Evolutionary conservation across 2,329 filamentous ascomycete genomes (phyloP).

Genomic region (Fusarium sp.): DNA sequence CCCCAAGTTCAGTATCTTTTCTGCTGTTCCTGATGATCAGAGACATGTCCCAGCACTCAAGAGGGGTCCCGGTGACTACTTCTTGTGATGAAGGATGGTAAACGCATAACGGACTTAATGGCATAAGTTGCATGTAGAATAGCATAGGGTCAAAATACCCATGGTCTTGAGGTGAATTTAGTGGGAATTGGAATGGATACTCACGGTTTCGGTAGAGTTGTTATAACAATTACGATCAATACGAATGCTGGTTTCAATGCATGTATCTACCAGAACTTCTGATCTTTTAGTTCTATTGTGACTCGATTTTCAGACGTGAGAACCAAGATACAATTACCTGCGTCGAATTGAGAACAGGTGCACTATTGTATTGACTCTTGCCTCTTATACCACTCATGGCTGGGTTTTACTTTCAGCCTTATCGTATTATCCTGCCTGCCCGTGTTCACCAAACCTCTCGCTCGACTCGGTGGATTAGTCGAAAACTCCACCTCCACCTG

Average conservation of each 20-base stretch:
- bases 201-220: slow-evolving; percentile 43
- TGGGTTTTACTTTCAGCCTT: not conserved
- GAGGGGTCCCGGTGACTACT: slow-evolving; percentile 76
- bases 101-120: slow-evolving; percentile 43
- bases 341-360: not conserved
- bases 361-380: not conserved
- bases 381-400: not conserved
- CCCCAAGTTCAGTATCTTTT: slow-evolving; percentile 93
- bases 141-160: slow-evolving; percentile 58
- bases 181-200: slow-evolving; percentile 41
- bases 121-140: slow-evolving; percentile 54
- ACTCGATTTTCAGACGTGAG: not conserved
- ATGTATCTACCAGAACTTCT: not conserved
- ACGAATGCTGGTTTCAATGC: not conserved
- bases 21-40: slow-evolving; percentile 86
- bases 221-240: slow-evolving; percentile 33
- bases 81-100: slow-evolving; percentile 61
- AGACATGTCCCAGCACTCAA: slow-evolving; percentile 80
- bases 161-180: slow-evolving; percentile 49
- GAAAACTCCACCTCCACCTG: slow-evolving; percentile 18
- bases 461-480: slow-evolving; percentile 1
- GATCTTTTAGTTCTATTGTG: not conserved
- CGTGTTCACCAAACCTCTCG: not conserved
- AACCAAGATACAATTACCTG: not conserved
- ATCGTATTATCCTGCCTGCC: not conserved